Evolutionary conservation across 1,284 basidiomycete species (phyloP).

Genomic region (Malassezia equina): DNA sequence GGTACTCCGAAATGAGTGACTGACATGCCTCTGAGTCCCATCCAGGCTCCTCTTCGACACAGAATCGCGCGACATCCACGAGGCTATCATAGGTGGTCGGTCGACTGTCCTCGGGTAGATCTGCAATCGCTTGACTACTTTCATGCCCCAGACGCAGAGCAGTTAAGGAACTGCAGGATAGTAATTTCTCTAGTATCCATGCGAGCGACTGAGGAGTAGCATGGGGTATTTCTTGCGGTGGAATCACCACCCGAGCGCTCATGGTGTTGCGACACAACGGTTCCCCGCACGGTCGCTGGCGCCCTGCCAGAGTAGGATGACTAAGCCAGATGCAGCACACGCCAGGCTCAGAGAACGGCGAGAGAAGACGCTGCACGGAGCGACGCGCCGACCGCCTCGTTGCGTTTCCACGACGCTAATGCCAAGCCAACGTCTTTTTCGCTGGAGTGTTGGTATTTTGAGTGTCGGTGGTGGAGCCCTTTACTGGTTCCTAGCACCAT

Average conservation of each 20-base stretch:
- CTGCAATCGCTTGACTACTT: conserved; percentile 30
- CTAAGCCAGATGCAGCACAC: neutral
- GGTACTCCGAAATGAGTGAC: neutral
- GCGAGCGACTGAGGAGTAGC: conserved; percentile 27
- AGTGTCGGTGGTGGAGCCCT: neutral
- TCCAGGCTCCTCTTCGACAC: conserved; percentile 45
- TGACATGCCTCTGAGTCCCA: conserved; percentile 22
- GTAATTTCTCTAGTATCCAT: conserved; percentile 26
- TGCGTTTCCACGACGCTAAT: neutral
- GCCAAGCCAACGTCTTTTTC: neutral
- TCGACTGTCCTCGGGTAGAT: conserved; percentile 33
- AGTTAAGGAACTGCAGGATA: conserved; percentile 22
- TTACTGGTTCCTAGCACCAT: neutral
- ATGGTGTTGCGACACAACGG: neutral
- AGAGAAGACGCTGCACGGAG: too few relatives aligned
- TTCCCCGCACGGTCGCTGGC: neutral
- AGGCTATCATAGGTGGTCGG: conserved; percentile 43
- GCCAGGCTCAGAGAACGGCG: too few relatives aligned
- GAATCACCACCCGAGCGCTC: conserved; percentile 3
- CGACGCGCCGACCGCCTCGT: neutral
- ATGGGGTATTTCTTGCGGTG: conserved; percentile 23
- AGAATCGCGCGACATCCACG: conserved; percentile 44
- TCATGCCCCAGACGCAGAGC: conserved; percentile 24
- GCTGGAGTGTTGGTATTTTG: neutral
- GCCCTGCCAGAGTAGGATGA: neutral